Evolutionary conservation across 129 eudicot species (phyloP), one percentile per base, ranked within the genome.

Genomic region (Helichrysum umbraculigerum): DNA sequence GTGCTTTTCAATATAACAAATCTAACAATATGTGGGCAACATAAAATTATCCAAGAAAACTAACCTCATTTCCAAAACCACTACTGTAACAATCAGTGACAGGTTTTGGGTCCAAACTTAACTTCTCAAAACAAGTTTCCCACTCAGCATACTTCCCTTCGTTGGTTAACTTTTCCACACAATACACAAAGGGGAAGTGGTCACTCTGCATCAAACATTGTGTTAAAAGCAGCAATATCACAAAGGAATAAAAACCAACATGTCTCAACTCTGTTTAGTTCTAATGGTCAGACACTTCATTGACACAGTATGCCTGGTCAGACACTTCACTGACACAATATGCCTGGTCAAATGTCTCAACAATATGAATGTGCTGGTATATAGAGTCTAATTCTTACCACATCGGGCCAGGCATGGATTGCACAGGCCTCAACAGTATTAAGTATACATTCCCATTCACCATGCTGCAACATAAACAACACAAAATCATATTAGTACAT

Each of bases 391-490:
- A 19, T 50, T 69, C 90, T 87, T 81, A 89, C 98, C 84, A 87
- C 85, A 57, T 83, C 87, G 29, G 96, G 99, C 96, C 96, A 94
- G 62, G 75, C 88, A 76, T 86, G 85, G 28, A 95, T 91, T 5
- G 97, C 96, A 78, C 99, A 95, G 2, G 99, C 87, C 84, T 95
- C 96, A 17, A 95, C 83, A 3, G 87, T 86, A 79, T 95, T 95
- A 81, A 91, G 87, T 69, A 91, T 66, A 73, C 96, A 95, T 83
- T 95, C 99, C 81, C 68, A 66, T 47, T 68, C 71, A 61, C 99
- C 99, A 80, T 95, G 99, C 99, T 95, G 96, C 85, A 91, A 78
- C 15, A 79, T 65, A 57, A 67, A 74, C 65, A 77, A 66, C 63
- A 65, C 16, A 17, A 52, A 76, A 67, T 19, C 4, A 22, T 28